These are phyloP conservation scores for Adansonia digitata DNA, from an alignment of 345 rosid genomes.

Conservation along the genomic window DNA sequence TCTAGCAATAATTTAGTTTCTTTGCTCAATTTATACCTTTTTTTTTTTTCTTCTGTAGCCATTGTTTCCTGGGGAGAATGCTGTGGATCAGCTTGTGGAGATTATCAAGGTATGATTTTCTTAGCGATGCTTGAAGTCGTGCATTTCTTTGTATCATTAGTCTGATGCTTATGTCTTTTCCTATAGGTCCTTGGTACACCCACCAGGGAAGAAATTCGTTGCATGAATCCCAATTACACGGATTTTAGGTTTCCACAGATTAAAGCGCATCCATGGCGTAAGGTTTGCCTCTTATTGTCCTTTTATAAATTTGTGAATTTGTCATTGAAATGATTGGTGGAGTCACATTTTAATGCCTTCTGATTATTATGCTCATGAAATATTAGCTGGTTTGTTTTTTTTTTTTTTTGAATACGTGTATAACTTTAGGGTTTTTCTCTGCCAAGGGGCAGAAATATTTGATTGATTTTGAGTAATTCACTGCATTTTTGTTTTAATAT, in stretches of 20 bases:
- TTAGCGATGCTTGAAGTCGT: not conserved
- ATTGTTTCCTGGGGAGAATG: slow-evolving; percentile 85
- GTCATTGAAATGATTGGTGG: not conserved
- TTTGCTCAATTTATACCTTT: not conserved
- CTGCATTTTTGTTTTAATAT: not conserved
- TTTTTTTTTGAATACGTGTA: not conserved
- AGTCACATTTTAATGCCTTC: not conserved
- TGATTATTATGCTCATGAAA: not conserved
- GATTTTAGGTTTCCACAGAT: slow-evolving; percentile 89
- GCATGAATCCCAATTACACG: slow-evolving; percentile 90
- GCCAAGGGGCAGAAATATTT: not conserved
- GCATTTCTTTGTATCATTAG: not conserved
- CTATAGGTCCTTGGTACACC: slow-evolving; percentile 90
- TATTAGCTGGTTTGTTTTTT: not conserved
- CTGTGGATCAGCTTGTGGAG: slow-evolving; percentile 93
- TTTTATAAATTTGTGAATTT: not conserved
- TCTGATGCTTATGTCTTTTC: slow-evolving; percentile 12
- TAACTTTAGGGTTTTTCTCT: not conserved
- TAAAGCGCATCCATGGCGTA: slow-evolving; percentile 91
- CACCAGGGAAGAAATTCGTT: slow-evolving; percentile 87
- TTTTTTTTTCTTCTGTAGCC: slow-evolving; percentile 42
- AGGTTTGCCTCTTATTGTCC: slow-evolving; percentile 34
- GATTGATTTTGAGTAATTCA: not conserved
- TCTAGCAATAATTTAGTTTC: not conserved
- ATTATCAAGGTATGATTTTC: slow-evolving; percentile 60